phyloP scores from a whole-genome alignment of 345 rosid species.

The Triadica sebifera region DNA sequence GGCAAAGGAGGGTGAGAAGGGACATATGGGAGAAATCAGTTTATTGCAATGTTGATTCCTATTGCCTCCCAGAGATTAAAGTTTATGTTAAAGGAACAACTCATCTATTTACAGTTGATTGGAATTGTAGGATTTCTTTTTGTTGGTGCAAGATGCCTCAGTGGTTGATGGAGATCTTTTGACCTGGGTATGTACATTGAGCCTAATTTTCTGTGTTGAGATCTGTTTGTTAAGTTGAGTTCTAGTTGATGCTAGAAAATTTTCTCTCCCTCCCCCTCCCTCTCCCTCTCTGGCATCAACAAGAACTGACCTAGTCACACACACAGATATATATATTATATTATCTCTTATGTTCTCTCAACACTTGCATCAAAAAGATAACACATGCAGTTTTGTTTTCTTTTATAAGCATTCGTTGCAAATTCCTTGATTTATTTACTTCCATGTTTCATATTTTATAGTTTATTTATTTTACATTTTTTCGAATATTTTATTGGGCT shows the following conservation, averaged over 20 bases:
- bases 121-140: conserved; percentile 70
- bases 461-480: not conserved
- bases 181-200: conserved; percentile 57
- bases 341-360: not conserved
- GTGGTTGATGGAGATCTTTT: conserved; percentile 91
- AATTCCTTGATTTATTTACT: not conserved
- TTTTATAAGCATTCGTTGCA: not conserved
- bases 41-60: not conserved
- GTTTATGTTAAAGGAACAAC: not conserved
- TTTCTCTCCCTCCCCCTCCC: not conserved
- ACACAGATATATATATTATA: not conserved
- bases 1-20: not conserved
- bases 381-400: not conserved
- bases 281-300: not conserved
- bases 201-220: conserved; percentile 5
- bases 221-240: not conserved
- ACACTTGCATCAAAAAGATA: not conserved
- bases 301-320: not conserved
- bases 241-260: not conserved
- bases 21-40: not conserved
- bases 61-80: not conserved
- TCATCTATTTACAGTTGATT: conserved; percentile 11
- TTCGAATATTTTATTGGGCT: not conserved
- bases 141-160: conserved; percentile 58
- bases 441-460: not conserved